These are phyloP conservation scores for Populus davidiana DNA, from an alignment of 345 rosid genomes.

Conservation along the genomic window DNA sequence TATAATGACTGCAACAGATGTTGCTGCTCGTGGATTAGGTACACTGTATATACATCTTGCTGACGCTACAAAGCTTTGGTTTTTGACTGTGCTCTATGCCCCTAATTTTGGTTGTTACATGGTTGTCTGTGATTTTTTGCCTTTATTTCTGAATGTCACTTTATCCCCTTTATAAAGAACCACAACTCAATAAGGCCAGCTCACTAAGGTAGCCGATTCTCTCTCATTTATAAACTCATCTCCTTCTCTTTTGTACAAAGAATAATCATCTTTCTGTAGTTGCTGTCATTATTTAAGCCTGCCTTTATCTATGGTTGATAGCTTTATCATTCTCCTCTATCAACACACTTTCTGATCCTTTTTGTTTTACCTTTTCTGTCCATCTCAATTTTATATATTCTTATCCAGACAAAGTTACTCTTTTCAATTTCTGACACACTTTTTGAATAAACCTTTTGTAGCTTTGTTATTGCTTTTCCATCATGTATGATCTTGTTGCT, in stretches of 20 bases:
- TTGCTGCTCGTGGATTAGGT: constrained; percentile 99
- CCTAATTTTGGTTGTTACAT: not conserved
- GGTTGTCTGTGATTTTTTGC: not conserved
- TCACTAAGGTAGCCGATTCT: no score
- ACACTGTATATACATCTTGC: not conserved
- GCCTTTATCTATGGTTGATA: not conserved
- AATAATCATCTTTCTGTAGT: not conserved
- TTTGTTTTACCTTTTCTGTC: no score
- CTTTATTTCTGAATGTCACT: not conserved
- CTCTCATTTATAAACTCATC: not conserved
- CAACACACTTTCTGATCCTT: not conserved
- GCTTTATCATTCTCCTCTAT: no score
- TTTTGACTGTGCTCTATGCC: constrained; percentile 4
- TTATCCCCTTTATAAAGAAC: not conserved
- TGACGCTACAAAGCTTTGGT: not conserved
- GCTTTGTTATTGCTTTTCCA: no score
- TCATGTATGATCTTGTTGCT: no score
- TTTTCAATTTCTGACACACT: no score
- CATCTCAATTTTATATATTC: no score
- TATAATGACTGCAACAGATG: constrained; percentile 99
- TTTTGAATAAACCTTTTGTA: no score
- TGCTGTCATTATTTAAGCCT: not conserved
- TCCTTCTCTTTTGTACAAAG: not conserved
- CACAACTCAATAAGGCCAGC: no score
- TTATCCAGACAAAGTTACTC: no score